Base-by-base conservation (phyloP, 129 eudicot species). In the Helichrysum umbraculigerum region DNA sequence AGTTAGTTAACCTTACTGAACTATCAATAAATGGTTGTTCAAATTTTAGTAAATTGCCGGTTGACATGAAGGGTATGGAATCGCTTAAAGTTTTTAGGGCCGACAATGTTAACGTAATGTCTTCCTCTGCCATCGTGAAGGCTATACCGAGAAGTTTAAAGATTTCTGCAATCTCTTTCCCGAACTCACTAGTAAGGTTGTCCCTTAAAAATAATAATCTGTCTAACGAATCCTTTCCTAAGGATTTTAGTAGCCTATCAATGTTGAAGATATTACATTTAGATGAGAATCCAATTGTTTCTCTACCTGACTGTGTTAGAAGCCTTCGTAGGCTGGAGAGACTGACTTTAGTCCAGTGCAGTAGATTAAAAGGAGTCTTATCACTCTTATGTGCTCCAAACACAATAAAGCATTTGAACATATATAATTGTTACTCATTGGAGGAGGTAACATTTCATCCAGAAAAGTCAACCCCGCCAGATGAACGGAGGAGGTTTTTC, bases 291-390 rank as follows among this genome's bases (percentile, higher is more conserved):
- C 85, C 65, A 39, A 76, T 77, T 28, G 6, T 30, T 11, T 63
- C 70, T 7, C 70, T 82, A 12, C 85, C 85, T 0, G 71, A 82
- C n/a, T 76, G 74, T 34, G 30, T 63, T 22, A 81, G 54, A 76
- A 60, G 66, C 52, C 85, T 47, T 59, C 11, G 34, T 16, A 62
- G 42, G 73, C 68, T 81, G 28, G 51, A 76, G 29, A 16, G 1
- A 25, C 75, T 71, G 4, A 32, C 5, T 64, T 71, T 79, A 61
- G 2, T 5, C 12, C 4, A 6, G n/a, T 71, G 82, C 28, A n/a
- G 19, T 60, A 15, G 34, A 3, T 66, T 80, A 7, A 75, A 81
- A 50, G 42, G 76, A 4, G 57, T 81, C 51, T 25, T 57, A n/a
- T n/a, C n/a, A n/a, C n/a, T n/a, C n/a, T n/a, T n/a, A 61, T 19